These are phyloP conservation scores for Podospora didyma DNA, from an alignment of 495 filamentous ascomycete genomes.

Conservation along the genomic window DNA sequence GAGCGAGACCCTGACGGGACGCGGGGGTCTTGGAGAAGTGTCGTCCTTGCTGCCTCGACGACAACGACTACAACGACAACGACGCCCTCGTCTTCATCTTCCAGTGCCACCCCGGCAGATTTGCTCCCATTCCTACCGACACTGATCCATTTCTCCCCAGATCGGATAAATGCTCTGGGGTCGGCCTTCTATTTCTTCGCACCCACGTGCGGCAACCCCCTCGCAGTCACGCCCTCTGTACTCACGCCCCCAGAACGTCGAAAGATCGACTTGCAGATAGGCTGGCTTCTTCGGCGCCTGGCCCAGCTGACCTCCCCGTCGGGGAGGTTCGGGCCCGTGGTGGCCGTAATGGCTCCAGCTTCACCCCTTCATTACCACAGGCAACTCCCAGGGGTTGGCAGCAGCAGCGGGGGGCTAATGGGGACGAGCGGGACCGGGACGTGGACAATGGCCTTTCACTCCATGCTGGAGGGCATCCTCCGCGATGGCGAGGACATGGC, in stretches of 20 bases:
- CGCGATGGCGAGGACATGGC: constrained; percentile 45
- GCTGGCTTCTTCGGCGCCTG: constrained; percentile 30
- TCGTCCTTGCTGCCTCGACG: too few relatives aligned
- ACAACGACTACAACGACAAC: too few relatives aligned
- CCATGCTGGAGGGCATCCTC: constrained; percentile 38
- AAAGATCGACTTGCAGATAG: constrained; percentile 29
- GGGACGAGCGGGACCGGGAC: constrained; percentile 11
- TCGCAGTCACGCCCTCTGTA: constrained; percentile 23
- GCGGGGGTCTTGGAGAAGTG: too few relatives aligned
- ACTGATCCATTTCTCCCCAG: constrained; percentile 26
- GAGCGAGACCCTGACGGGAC: background rate
- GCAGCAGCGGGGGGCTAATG: background rate
- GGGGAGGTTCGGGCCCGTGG: constrained; percentile 33
- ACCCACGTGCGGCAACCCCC: constrained; percentile 19
- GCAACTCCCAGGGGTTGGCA: background rate
- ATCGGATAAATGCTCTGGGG: constrained; percentile 10
- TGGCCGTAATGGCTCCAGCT: constrained; percentile 22
- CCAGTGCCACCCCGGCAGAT: background rate
- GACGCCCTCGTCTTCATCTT: background rate
- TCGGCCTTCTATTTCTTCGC: constrained; percentile 31
- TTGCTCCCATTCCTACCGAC: constrained; percentile 27
- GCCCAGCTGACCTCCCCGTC: constrained; percentile 33
- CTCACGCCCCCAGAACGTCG: constrained; percentile 14
- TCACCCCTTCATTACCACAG: background rate
- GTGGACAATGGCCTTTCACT: constrained; percentile 45